Conservation (phyloP, 108 stramenopile genomes). For the Cyclotella sp. region DNA sequence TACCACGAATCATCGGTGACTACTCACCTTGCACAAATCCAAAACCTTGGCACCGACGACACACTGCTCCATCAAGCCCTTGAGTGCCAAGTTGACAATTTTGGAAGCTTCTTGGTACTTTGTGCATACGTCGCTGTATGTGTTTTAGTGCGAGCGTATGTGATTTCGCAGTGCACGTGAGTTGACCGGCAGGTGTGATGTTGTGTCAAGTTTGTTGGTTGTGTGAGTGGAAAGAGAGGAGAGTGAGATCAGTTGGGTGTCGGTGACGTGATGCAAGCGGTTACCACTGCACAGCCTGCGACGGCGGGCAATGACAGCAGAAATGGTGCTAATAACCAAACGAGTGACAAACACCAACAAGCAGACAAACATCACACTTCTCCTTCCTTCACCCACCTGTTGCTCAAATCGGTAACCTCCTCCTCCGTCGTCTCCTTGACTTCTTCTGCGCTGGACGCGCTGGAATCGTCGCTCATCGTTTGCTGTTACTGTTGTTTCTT, state of each 20-base stretch:
- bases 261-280: not conserved
- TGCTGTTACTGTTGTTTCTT: not conserved
- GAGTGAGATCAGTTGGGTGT: not conserved
- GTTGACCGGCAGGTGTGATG: too few relatives aligned
- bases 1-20: not conserved
- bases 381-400: not conserved
- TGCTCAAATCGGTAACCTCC: not conserved
- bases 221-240: not conserved
- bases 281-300: too few relatives aligned
- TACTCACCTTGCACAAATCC: conserved; percentile 85
- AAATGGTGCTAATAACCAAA: not conserved
- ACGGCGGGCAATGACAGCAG: not conserved
- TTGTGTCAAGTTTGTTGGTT: not conserved
- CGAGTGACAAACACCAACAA: not conserved
- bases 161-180: too few relatives aligned
- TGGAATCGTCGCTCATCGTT: conserved; percentile 2
- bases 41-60: conserved; percentile 90
- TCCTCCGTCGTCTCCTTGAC: not conserved
- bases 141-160: too few relatives aligned
- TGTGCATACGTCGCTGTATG: conserved; percentile 90
- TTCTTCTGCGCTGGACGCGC: not conserved
- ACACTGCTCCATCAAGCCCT: conserved; percentile 87
- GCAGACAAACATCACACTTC: not conserved
- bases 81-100: conserved; percentile 94
- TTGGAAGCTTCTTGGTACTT: conserved; percentile 99